Evolutionary conservation across 768 basidiomycete genomes (phyloP), one percentile per base, ranked within the genome.

Genomic region (Sarcomyxa edulis): DNA sequence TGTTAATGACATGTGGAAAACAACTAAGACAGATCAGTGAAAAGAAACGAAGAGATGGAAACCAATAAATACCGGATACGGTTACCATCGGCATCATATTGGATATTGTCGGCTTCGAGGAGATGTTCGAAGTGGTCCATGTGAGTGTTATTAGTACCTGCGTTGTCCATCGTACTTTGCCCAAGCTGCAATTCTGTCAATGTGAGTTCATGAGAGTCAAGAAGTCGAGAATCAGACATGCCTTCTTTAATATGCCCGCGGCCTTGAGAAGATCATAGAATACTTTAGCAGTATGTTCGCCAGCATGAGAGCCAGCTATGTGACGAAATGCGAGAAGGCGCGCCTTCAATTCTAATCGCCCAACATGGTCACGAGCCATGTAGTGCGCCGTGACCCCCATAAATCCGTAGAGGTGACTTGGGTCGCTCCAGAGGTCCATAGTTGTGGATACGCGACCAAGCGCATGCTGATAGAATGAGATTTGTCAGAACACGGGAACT

Each of bases 331-430:
- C 57, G 7, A 62, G 35, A 0, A 66, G 48, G 3, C 50, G 44
- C 21, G 49, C 51, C 1, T 32, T 44, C 8, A 59, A 27, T 0
- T 46, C 45, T 4, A 66, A 47, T 16, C 45, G 25, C 1, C 52
- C 50, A 32, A 45, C 35, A 3, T 40, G 26, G 30, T 53, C 49
- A 1, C 37, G 41, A 4, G 33, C 30, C 4, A 46, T 46, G 25
- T 37, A 68, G 49, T 67, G 61, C 1, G 49, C 53, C 0, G 60
- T 63, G 0, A 68, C 32, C 1, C 56, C 65, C 43, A 67, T 49
- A 35, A 47, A 61, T 7, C 54, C 40, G 3, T 18, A 10, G 12
- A 58, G 54, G n/a, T n/a, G n/a, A 28, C 50, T 46, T 1, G 37
- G 32, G 24, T 57, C 46, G 12, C 42, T 52, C 66, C 66, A 69